Evolutionary conservation across 768 basidiomycete genomes (phyloP).

Genomic region (Tylopilus intermedius): DNA sequence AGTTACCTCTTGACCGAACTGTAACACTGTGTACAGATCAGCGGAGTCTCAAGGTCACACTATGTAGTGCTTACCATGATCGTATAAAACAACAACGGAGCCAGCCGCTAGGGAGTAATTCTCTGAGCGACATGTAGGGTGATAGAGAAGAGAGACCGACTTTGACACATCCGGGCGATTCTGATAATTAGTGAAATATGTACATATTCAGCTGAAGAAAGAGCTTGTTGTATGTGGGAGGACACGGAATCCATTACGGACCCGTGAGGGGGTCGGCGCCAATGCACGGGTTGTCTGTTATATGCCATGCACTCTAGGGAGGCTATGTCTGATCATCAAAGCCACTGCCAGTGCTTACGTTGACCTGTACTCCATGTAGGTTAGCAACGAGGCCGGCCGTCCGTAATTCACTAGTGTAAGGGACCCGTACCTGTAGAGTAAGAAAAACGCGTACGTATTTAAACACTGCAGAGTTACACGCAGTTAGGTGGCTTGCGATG

Average conservation of each 20-base stretch:
- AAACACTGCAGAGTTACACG: background rate
- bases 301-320: background rate
- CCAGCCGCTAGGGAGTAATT: constrained; percentile 4
- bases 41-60: background rate
- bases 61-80: constrained; percentile 11
- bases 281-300: background rate
- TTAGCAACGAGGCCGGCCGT: background rate
- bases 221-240: background rate
- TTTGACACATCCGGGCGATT: constrained; percentile 8
- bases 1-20: constrained; percentile 14
- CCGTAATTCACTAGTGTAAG: background rate
- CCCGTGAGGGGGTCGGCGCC: background rate
- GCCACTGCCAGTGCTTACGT: background rate
- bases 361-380: background rate
- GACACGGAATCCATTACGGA: background rate
- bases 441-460: background rate
- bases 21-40: constrained; percentile 7
- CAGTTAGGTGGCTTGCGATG: too few species aligned
- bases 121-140: background rate
- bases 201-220: background rate
- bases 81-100: constrained; percentile 13
- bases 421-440: background rate
- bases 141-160: background rate
- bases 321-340: background rate
- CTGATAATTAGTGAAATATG: constrained; percentile 1